phyloP scores from a whole-genome alignment of 2,329 filamentous ascomycete species.

The Phialophora verrucosa region DNA sequence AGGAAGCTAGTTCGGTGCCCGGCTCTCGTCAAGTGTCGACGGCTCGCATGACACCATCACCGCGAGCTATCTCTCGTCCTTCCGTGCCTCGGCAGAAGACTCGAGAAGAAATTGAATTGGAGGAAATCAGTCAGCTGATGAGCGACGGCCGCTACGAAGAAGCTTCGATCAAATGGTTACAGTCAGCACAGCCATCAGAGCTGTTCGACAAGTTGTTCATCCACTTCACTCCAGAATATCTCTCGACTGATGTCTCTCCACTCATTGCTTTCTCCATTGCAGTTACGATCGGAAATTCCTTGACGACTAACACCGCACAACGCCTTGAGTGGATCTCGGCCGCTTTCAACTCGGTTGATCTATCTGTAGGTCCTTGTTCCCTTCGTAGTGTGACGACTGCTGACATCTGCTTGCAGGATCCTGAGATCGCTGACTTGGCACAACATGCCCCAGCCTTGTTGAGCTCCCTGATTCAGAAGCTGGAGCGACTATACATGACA shows the following conservation, averaged over 20 bases:
- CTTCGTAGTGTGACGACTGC: constrained; percentile 1
- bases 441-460: constrained; percentile 37
- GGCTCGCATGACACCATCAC: constrained; percentile 33
- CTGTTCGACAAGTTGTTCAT: constrained; percentile 69
- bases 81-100: constrained; percentile 30
- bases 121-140: constrained; percentile 51
- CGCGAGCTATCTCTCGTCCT: constrained; percentile 36
- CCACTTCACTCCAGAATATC: constrained; percentile 61
- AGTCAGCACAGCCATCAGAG: constrained; percentile 63
- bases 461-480: constrained; percentile 56
- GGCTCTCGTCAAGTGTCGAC: constrained; percentile 38
- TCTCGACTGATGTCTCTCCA: constrained; percentile 58
- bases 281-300: constrained; percentile 64
- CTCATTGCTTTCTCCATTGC: constrained; percentile 66
- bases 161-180: constrained; percentile 63
- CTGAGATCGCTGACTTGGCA: constrained; percentile 38
- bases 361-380: constrained; percentile 51
- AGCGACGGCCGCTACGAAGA: constrained; percentile 50
- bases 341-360: constrained; percentile 61
- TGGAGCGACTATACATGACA: constrained; percentile 58
- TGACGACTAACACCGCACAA: constrained; percentile 59
- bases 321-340: constrained; percentile 65
- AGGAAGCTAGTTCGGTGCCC: constrained; percentile 40
- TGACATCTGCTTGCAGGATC: constrained; percentile 35
- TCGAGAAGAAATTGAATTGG: constrained; percentile 49